Percentiles rank a stretch among this genome's conserved stretches.
These are phyloP conservation scores for Butyriboletus loyo DNA, from an alignment of 768 basidiomycete genomes.

Conservation along the genomic window DNA sequence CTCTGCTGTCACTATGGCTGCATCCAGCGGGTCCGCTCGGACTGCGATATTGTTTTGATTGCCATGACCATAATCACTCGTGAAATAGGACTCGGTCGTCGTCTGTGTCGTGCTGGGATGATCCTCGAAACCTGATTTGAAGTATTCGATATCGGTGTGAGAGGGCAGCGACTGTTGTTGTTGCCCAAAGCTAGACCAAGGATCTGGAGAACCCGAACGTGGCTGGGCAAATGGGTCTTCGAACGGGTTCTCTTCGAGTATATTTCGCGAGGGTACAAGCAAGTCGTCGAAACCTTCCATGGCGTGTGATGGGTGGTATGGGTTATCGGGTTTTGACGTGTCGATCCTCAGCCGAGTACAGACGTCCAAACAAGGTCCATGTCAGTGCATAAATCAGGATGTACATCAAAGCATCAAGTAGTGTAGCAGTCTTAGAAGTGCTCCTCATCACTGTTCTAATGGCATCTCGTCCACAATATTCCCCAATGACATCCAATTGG, in stretches of 20 bases:
- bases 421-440: too few species aligned
- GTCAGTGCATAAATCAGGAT: constrained; percentile 11
- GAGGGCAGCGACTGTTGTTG: constrained; percentile 18
- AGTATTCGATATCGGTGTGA: constrained; percentile 25
- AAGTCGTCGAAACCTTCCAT: constrained; percentile 84
- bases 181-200: constrained; percentile 65
- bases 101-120: constrained; percentile 21
- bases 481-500: constrained; percentile 72
- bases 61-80: constrained; percentile 32
- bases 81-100: constrained; percentile 36
- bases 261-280: constrained; percentile 55
- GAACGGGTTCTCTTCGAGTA: constrained; percentile 74
- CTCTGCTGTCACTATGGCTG: constrained; percentile 32
- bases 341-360: neutral
- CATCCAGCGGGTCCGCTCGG: constrained; percentile 42
- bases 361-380: constrained; percentile 9
- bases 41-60: constrained; percentile 17
- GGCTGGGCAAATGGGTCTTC: constrained; percentile 65
- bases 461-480: constrained; percentile 82
- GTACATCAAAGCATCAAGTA: constrained; percentile 5
- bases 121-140: constrained; percentile 29
- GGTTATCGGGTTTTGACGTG: neutral
- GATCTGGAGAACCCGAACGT: constrained; percentile 67
- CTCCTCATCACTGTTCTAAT: constrained; percentile 53
- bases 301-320: constrained; percentile 1